Conservation (phyloP, 2,329 filamentous ascomycete species). For the Sclerotinia borealis region DNA sequence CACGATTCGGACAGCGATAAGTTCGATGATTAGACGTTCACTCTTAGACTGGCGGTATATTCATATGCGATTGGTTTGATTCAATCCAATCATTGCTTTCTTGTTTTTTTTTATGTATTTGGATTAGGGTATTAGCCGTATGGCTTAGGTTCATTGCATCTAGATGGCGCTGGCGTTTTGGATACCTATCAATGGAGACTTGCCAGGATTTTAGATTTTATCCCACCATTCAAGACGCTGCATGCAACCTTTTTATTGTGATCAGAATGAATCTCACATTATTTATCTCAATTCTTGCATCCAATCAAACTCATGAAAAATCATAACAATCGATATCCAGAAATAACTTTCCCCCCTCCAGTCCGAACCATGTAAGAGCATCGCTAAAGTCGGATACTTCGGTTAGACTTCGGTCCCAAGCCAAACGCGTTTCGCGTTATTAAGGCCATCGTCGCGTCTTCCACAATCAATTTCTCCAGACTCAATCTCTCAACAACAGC, state of each 20-base stretch:
- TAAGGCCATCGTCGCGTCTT: neutral
- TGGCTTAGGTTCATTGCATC: neutral
- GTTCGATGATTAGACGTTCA: conserved; percentile 31
- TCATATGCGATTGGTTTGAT: neutral
- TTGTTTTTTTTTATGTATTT: neutral
- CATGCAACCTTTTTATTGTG: neutral
- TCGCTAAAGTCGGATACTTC: neutral
- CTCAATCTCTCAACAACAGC: neutral
- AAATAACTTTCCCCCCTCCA: neutral
- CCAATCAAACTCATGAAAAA: neutral
- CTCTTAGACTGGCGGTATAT: neutral
- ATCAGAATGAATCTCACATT: too few relatives aligned
- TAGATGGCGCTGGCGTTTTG: neutral
- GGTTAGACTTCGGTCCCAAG: neutral
- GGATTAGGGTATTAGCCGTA: neutral
- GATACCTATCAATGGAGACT: neutral
- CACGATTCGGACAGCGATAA: conserved; percentile 40
- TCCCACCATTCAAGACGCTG: too few relatives aligned
- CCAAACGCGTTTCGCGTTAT: conserved; percentile 6
- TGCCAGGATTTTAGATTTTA: neutral
- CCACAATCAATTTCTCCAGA: neutral
- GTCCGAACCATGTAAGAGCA: neutral
- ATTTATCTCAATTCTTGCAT: neutral
- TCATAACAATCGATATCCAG: neutral
- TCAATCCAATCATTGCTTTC: neutral